Evolutionary conservation across 2,329 filamentous ascomycete genomes (phyloP), one percentile per base, ranked within the genome.

Genomic region (Cytospora piceae): DNA sequence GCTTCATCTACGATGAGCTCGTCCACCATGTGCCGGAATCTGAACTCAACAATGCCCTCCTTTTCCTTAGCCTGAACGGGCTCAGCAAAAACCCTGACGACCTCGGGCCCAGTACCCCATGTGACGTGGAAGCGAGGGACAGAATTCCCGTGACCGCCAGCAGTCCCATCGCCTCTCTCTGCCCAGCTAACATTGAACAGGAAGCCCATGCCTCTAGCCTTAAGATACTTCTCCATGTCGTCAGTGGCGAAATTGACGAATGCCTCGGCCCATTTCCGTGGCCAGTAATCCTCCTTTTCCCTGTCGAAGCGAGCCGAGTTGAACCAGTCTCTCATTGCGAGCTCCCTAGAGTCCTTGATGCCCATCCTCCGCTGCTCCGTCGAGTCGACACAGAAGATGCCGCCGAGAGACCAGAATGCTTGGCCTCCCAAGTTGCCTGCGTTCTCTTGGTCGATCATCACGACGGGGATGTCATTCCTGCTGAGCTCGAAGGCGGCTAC

Each of bases 401-500:
- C 86, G 39, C 86, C 86, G 1, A 88, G 80, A 4, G 86, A 88
- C 85, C 85, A 88, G 72, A 87, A 88, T 8, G 86, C 86, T 73
- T 88, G 86, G 2, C 86, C 86, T 66, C 86, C 86, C 12, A 88
- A 77, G 70, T 80, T 87, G 67, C 79, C 74, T 34, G 77, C 79
- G 65, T 83, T 84, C 72, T 88, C 86, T 71, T 88, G 86, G 74
- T 88, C 86, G 59, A 88, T 61, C 52, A 87, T 74, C 58, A 87
- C 66, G 42, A 78, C 78, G 2, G 79, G 80, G n/a, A 87, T 76
- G 59, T 79, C 76, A 66, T 79, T 82, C 71, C 80, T 76, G 17
- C 81, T 77, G 8, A 87, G 80, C 75, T 87, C 85, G 69, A 81
- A 85, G 53, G 85, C 85, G 4, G 85, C 83, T 22, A 87, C 85